A percentile compares a stretch with the other conserved stretches of the same genome.
Conservation (phyloP, 1,284 basidiomycete species). For the Microbotryomycetes sp. region DNA sequence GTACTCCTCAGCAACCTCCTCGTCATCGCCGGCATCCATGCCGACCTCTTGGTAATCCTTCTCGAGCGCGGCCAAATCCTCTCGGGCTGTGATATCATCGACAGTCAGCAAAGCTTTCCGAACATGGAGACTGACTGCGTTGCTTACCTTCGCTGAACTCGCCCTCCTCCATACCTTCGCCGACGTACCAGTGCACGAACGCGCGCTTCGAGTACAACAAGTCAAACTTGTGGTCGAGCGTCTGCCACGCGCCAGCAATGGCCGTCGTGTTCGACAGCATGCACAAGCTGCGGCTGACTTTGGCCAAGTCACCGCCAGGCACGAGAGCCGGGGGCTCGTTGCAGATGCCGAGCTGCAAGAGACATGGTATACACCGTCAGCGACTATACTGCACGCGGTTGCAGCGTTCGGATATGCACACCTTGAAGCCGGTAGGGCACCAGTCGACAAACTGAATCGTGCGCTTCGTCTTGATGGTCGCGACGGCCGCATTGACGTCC, state of each 20-base stretch:
- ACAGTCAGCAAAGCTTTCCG: too few species aligned
- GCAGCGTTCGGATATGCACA: too few species aligned
- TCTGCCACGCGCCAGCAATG: slow-evolving; percentile 86
- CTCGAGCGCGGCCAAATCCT: slow-evolving; percentile 37
- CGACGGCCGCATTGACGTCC: slow-evolving; percentile 88
- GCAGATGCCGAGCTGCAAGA: slow-evolving; percentile 75
- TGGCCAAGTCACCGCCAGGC: slow-evolving; percentile 90
- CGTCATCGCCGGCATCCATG: slow-evolving; percentile 14
- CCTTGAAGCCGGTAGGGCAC: slow-evolving; percentile 97
- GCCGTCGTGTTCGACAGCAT: slow-evolving; percentile 95
- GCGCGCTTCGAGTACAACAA: slow-evolving; percentile 54
- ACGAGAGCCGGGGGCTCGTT: slow-evolving; percentile 88
- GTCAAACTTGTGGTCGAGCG: slow-evolving; percentile 98
- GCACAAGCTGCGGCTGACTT: slow-evolving; percentile 87
- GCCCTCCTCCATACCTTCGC: slow-evolving; percentile 39
- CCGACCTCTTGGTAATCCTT: slow-evolving; percentile 34
- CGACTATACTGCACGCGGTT: slow-evolving; percentile 16
- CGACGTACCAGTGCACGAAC: slow-evolving; percentile 38
- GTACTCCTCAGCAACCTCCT: slow-evolving; percentile 24
- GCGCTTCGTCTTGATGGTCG: slow-evolving; percentile 91
- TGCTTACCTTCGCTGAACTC: slow-evolving; percentile 35
- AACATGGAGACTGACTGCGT: too few species aligned
- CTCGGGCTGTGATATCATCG: slow-evolving; percentile 24
- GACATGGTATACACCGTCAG: not conserved
- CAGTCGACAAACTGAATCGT: slow-evolving; percentile 94